These are phyloP conservation scores for Noccaea bulbosa DNA, from an alignment of 345 rosid genomes.

Conservation along the genomic window DNA sequence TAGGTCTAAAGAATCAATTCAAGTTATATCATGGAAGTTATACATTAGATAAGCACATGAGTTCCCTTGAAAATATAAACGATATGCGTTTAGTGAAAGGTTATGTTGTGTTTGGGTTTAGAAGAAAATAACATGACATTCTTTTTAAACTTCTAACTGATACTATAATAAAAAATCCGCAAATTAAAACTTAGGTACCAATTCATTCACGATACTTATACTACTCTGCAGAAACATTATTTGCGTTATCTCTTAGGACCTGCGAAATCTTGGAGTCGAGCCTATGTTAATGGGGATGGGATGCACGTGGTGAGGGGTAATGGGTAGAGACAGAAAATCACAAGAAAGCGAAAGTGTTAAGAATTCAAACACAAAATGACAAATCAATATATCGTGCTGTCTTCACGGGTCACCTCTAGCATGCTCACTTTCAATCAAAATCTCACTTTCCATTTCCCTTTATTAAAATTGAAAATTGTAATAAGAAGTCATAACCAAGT, in stretches of 20 bases:
- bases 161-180: too few species aligned
- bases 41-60: too few species aligned
- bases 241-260: background rate
- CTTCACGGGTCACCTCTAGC: conserved; percentile 46
- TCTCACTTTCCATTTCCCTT: conserved; percentile 15
- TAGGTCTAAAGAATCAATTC: too few species aligned
- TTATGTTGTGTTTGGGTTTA: too few species aligned
- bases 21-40: too few species aligned
- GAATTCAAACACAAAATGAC: conserved; percentile 39
- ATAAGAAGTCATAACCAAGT: too few species aligned
- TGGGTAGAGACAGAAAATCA: conserved; percentile 38
- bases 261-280: conserved; percentile 15
- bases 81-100: too few species aligned
- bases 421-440: conserved; percentile 32
- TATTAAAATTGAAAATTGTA: background rate
- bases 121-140: too few species aligned
- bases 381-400: conserved; percentile 35
- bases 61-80: too few species aligned
- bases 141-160: too few species aligned
- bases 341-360: conserved; percentile 42
- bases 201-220: background rate
- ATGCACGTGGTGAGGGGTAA: conserved; percentile 39
- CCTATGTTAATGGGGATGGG: conserved; percentile 15
- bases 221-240: background rate
- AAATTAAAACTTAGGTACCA: too few species aligned